Conservation (phyloP, 352 stramenopile genomes). For the Phytophthora sansomeana region DNA sequence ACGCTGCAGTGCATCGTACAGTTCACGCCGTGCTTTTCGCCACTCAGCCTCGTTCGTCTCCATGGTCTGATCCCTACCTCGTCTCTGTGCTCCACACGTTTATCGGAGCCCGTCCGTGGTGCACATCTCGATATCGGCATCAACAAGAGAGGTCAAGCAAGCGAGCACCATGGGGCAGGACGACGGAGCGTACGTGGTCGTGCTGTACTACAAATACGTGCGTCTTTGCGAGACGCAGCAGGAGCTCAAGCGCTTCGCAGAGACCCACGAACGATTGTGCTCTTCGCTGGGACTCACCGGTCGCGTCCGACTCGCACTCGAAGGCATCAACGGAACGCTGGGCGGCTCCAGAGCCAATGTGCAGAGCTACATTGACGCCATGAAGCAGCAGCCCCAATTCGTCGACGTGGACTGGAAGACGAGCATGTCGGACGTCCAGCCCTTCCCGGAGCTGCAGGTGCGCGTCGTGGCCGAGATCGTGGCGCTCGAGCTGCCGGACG, state of each 20-base stretch:
- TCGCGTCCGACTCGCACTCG: slow-evolving; percentile 78
- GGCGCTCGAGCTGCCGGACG: slow-evolving; percentile 70
- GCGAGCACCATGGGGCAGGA: slow-evolving; percentile 23
- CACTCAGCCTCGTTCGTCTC: slow-evolving; percentile 36
- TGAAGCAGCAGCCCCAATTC: slow-evolving; percentile 48
- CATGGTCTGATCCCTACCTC: slow-evolving; percentile 15
- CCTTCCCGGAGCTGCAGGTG: slow-evolving; percentile 78
- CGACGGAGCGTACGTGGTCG: slow-evolving; percentile 52
- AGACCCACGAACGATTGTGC: slow-evolving; percentile 60
- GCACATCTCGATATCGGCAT: slow-evolving; percentile 14
- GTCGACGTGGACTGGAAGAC: slow-evolving; percentile 87
- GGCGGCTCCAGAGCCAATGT: slow-evolving; percentile 52
- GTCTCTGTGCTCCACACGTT: slow-evolving; percentile 27
- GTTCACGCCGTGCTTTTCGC: slow-evolving; percentile 29
- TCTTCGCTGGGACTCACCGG: slow-evolving; percentile 61
- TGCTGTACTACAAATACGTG: slow-evolving; percentile 91
- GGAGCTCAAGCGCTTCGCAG: slow-evolving; percentile 48
- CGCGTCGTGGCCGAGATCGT: slow-evolving; percentile 78
- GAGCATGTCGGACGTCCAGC: slow-evolving; percentile 50
- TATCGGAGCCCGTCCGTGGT: neutral
- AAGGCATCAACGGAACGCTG: slow-evolving; percentile 90
- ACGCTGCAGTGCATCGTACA: slow-evolving; percentile 41
- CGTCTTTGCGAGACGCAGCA: slow-evolving; percentile 52
- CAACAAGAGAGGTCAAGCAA: slow-evolving; percentile 1
- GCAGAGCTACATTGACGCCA: slow-evolving; percentile 69